Base-by-base conservation (phyloP, 83 land plant genomes). In the Picea mariana region DNA sequence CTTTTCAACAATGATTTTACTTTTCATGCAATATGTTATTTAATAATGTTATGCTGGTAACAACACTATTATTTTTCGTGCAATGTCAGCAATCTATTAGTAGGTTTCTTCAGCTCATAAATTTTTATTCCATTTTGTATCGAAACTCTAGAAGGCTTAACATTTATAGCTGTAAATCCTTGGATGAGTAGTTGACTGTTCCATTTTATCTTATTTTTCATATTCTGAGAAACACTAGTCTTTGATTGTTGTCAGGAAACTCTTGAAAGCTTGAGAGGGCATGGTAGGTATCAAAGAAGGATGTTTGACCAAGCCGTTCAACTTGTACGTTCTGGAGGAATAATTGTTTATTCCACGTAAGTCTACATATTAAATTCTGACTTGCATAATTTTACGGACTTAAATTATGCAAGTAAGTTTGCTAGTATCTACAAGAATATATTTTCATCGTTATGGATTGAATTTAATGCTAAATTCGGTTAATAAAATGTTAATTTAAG, bases 241-340 rank as follows among this genome's bases (percentile, higher is more conserved):
- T 11, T 21, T 0, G 13, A 26, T 67, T 11, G 17, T 60, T 55
- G 85, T 4, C 79, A 95, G 98, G 99, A 92, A 75, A 95, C 98
- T 49, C 38, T 97, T 23, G 91, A 91, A 31, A 85, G 92, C 64
- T 86, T 97, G 80, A 85, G 93, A 82, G 81, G 79, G 80, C 92
- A 97, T 92, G 93, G 87, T 4, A 90, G 40, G 67, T 97, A 97
- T 75, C 99, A 97, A 77, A 92, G 94, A 77, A 87, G 87, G 60
- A 85, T 97, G 93, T 87, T 97, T 87, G 98, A 95, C 79, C 98
- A 95, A 86, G 99, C 99, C 62, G 98, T 97, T 82, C 94, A 94
- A 83, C 87, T 95, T 59, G 98, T 90, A 82, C 95, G 98, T 47
- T 89, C 97, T 65, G 96, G 94, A 67, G 99, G 99, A 64, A 87